These are phyloP conservation scores for Smithsoniella earleae DNA, from an alignment of 163 green algal genomes.

Conservation along the genomic window DNA sequence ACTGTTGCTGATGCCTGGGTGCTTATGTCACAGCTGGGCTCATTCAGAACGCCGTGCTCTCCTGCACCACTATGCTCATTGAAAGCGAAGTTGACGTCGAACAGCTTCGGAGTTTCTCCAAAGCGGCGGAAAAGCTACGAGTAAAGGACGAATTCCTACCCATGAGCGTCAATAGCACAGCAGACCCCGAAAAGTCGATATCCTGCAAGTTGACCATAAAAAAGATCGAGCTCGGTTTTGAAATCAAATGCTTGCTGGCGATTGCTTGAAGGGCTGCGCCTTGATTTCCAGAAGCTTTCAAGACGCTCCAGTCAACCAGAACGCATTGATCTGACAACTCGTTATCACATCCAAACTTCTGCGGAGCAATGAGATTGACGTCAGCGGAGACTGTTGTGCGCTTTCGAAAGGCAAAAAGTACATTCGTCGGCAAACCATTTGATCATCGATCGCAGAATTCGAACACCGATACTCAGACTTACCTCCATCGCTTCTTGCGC, in stretches of 20 bases:
- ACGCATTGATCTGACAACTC: not conserved
- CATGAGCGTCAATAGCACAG: not conserved
- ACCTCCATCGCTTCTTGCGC: too few relatives aligned
- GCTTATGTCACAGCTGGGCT: slow-evolving; percentile 17
- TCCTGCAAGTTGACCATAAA: not conserved
- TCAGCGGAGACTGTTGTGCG: too few relatives aligned
- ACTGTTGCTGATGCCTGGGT: not conserved
- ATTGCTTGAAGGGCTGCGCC: not conserved
- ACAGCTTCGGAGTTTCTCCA: too few relatives aligned
- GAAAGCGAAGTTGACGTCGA: too few relatives aligned
- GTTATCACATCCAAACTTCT: not conserved
- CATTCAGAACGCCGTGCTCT: slow-evolving; percentile 6
- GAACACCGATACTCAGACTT: too few relatives aligned
- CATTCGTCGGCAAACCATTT: too few relatives aligned
- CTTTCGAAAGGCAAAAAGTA: too few relatives aligned
- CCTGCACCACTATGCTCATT: not conserved
- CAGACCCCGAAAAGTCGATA: not conserved
- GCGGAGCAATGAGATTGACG: too few relatives aligned
- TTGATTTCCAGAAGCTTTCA: not conserved
- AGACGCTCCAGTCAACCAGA: not conserved
- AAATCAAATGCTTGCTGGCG: not conserved
- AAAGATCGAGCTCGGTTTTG: not conserved
- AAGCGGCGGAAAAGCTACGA: too few relatives aligned
- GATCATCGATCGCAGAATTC: too few relatives aligned
- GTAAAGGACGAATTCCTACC: too few relatives aligned